Percentiles rank a stretch among this genome's conserved stretches.
Conservation (phyloP, 2,329 filamentous ascomycete genomes). For the Colletotrichum sp. region DNA sequence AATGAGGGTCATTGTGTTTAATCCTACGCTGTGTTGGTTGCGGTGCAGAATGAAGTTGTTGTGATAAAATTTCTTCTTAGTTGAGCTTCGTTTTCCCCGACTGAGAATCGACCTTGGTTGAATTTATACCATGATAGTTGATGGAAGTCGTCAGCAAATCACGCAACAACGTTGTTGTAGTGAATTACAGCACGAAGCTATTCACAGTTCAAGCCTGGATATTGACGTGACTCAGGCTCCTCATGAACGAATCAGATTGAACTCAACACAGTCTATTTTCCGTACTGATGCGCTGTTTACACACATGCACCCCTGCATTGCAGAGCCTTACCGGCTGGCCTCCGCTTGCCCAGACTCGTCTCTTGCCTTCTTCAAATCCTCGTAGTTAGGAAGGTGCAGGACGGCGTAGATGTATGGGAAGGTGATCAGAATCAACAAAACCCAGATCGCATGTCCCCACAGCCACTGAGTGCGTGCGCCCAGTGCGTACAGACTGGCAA, state of each 20-base stretch:
- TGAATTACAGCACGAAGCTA: not conserved
- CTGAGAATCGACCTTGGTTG: not conserved
- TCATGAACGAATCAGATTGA: not conserved
- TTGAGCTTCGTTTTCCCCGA: fast-evolving
- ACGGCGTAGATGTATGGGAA: not conserved
- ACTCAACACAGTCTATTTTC: not conserved
- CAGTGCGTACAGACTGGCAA: conserved; percentile 71
- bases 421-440: not conserved
- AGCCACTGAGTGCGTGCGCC: conserved; percentile 68
- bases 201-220: not conserved
- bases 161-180: not conserved
- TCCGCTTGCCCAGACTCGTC: not conserved
- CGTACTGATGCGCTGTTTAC: not conserved
- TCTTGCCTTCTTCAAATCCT: not conserved
- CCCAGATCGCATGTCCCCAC: conserved; percentile 54
- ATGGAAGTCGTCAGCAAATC: not conserved
- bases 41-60: not conserved
- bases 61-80: not conserved
- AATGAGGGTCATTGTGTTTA: not conserved
- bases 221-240: not conserved
- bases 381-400: not conserved
- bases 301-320: fast-evolving
- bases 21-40: not conserved
- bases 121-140: not conserved
- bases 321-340: not conserved